phyloP scores from a whole-genome alignment of 176 grass and related monocot genomes.

The Aegilops umbellulata region DNA sequence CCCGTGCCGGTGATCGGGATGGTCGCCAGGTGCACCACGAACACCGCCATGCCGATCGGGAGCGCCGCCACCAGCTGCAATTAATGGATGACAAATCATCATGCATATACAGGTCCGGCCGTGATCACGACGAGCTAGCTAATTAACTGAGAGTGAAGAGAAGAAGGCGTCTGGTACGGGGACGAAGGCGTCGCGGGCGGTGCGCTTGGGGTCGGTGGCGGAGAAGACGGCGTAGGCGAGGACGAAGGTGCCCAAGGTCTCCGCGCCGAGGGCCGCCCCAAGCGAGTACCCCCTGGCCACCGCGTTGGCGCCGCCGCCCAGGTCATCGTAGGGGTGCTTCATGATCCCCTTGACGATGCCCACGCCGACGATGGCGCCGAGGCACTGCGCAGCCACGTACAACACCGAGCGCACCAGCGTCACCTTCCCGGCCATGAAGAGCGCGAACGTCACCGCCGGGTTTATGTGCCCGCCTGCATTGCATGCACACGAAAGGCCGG shows the following conservation, averaged over 20 bases:
- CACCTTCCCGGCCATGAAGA: conserved; percentile 64
- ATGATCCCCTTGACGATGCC: conserved; percentile 76
- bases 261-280: conserved; percentile 55
- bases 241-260: conserved; percentile 95
- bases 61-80: no score
- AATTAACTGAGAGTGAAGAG: no score
- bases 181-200: conserved; percentile 68
- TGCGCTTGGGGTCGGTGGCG: conserved; percentile 92
- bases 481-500: no score
- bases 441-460: conserved; percentile 78
- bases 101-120: no score
- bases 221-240: conserved; percentile 98
- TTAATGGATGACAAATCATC: no score
- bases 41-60: no score
- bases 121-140: no score
- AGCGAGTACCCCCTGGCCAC: conserved; percentile 34
- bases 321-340: conserved; percentile 39
- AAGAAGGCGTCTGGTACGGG: no score
- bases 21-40: no score
- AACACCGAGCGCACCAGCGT: conserved; percentile 47
- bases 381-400: conserved; percentile 74
- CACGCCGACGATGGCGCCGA: conserved; percentile 74
- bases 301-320: conserved; percentile 72
- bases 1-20: no score
- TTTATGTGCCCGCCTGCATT: conserved; percentile 73